phyloP scores from a whole-genome alignment of 805 yeast genomes.

The Tanozyma kutaoensis region DNA sequence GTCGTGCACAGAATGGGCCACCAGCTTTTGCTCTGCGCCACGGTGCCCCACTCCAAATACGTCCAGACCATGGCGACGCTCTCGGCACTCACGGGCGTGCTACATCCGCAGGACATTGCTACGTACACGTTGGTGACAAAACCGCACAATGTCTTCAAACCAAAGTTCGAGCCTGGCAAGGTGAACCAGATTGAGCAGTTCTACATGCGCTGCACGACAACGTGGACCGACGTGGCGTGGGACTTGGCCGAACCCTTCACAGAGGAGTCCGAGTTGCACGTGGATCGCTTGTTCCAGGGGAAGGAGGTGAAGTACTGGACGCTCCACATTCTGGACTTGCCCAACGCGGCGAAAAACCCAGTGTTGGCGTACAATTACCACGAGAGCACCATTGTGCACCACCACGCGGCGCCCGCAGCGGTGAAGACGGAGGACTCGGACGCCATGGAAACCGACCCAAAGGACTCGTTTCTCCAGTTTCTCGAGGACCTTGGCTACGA shows the following conservation, averaged over 20 bases:
- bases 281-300: conserved; percentile 16
- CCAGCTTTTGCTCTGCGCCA: conserved; percentile 35
- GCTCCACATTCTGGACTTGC: conserved; percentile 55
- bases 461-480: conserved; percentile 26
- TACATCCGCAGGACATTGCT: conserved; percentile 28
- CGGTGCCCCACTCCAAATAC: conserved; percentile 27
- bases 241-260: conserved; percentile 15
- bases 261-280: conserved; percentile 9
- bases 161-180: conserved; percentile 42
- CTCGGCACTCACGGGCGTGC: conserved; percentile 37
- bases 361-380: conserved; percentile 50
- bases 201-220: conserved; percentile 33
- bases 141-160: conserved; percentile 38
- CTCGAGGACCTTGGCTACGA: conserved; percentile 62
- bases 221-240: conserved; percentile 26
- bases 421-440: neutral
- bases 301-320: conserved; percentile 36
- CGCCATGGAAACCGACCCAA: conserved; percentile 1
- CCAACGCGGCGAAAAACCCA: conserved; percentile 60
- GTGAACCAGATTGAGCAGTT: conserved; percentile 45
- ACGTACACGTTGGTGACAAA: conserved; percentile 36
- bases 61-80: conserved; percentile 33
- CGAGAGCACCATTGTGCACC: conserved; percentile 41
- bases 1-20: too few relatives aligned
- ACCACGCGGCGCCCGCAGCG: conserved; percentile 31